A percentile compares a stretch with the other conserved stretches of the same genome.
Evolutionary conservation across 768 basidiomycete species (phyloP).

Genomic region (Naganishia friedmannii): DNA sequence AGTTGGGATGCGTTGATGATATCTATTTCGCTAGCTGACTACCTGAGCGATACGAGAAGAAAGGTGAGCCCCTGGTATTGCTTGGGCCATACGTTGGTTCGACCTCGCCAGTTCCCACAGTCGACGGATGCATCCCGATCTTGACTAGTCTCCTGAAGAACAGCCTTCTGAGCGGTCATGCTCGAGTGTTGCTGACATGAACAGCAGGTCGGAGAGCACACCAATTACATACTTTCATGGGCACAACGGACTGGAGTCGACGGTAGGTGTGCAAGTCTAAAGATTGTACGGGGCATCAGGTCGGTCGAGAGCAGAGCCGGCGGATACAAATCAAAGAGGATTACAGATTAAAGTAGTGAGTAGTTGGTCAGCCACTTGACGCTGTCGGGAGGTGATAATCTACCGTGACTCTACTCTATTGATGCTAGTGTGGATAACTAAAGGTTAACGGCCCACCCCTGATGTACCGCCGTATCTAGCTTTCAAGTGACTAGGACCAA

Average conservation of each 20-base stretch:
- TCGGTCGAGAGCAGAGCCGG: neutral
- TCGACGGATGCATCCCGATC: neutral
- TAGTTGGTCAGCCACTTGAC: neutral
- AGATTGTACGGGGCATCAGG: neutral
- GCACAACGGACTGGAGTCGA: neutral
- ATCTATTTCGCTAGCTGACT: no score
- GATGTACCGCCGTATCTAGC: neutral
- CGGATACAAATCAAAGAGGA: neutral
- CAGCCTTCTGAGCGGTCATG: neutral
- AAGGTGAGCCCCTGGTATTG: no score
- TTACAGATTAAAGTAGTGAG: neutral
- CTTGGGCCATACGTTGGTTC: no score
- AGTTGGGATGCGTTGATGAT: no score
- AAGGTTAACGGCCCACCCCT: neutral
- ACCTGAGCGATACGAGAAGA: no score
- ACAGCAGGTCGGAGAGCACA: neutral
- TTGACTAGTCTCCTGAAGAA: neutral
- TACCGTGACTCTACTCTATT: neutral
- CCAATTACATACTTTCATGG: neutral
- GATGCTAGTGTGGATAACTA: no score
- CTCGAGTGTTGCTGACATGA: neutral
- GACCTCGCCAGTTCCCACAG: no score
- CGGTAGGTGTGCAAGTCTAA: neutral
- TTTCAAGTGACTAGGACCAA: no score
- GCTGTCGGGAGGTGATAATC: neutral